Conservation (phyloP, 352 stramenopile species). For the Pythium guiyangense region DNA sequence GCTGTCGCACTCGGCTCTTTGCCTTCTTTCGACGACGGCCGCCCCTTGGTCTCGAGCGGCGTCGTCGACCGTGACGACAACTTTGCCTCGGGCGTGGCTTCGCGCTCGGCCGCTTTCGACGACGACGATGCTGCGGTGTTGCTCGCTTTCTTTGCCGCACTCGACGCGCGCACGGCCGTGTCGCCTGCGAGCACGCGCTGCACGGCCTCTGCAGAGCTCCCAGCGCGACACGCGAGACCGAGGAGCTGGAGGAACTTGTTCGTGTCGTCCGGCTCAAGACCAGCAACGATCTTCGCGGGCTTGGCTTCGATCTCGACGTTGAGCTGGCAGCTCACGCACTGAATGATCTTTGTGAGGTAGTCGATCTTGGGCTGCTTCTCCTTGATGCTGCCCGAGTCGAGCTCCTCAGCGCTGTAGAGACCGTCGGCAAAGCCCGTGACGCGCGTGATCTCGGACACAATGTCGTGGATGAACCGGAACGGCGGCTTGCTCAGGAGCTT, state of each 20-base stretch:
- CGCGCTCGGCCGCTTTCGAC: slow-evolving; percentile 26
- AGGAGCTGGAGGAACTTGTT: slow-evolving; percentile 93
- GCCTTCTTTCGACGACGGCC: slow-evolving; percentile 25
- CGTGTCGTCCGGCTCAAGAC: slow-evolving; percentile 91
- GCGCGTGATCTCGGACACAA: slow-evolving; percentile 76
- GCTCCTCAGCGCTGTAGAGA: slow-evolving; percentile 81
- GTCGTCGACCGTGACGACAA: slow-evolving; percentile 51
- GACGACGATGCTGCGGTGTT: slow-evolving; percentile 1
- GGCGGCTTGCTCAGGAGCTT: slow-evolving; percentile 83
- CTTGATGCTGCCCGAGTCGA: slow-evolving; percentile 89
- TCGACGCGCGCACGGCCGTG: slow-evolving; percentile 28
- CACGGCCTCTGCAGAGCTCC: slow-evolving; percentile 63
- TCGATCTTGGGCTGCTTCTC: slow-evolving; percentile 92
- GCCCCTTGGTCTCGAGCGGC: slow-evolving; percentile 49
- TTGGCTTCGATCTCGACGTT: slow-evolving; percentile 87
- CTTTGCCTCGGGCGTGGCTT: slow-evolving; percentile 49
- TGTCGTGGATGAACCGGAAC: slow-evolving; percentile 87
- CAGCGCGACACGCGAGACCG: slow-evolving; percentile 63
- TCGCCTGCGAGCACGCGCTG: slow-evolving; percentile 65
- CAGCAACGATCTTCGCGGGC: slow-evolving; percentile 86
- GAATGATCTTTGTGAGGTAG: slow-evolving; percentile 88
- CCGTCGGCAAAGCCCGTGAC: slow-evolving; percentile 81
- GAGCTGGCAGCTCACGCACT: slow-evolving; percentile 86
- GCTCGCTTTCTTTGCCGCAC: slow-evolving; percentile 29
- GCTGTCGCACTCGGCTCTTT: slow-evolving; percentile 22